phyloP scores from a whole-genome alignment of 2,329 filamentous ascomycete genomes.

The Trichoderma atroviride region DNA sequence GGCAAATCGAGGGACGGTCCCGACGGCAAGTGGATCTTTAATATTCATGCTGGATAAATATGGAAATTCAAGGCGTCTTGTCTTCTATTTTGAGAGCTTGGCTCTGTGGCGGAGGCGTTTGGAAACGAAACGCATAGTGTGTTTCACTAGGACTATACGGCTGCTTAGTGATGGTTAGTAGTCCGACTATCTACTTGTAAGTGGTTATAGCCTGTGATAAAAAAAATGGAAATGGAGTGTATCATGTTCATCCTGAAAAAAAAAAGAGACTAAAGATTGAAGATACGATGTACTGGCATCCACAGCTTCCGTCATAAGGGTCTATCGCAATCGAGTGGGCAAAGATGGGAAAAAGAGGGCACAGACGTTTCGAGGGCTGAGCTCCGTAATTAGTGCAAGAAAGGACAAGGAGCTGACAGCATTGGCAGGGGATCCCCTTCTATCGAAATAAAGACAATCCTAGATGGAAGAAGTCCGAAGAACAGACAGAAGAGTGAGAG shows the following conservation, averaged over 20 bases:
- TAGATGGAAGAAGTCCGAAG: background rate
- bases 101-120: background rate
- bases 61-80: background rate
- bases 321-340: background rate
- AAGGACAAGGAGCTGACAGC: conserved; percentile 9
- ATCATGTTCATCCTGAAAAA: background rate
- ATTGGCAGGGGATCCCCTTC: background rate
- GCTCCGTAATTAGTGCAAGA: background rate
- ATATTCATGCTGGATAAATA: conserved; percentile 1
- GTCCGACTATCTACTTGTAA: background rate
- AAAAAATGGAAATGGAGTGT: background rate
- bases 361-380: background rate
- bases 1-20: background rate
- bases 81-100: background rate
- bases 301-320: background rate
- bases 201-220: background rate
- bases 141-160: background rate
- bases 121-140: background rate
- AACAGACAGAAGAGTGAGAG: background rate
- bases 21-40: conserved; percentile 19
- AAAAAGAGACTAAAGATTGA: background rate
- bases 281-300: background rate
- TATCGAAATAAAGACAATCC: background rate
- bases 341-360: background rate
- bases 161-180: background rate